Percentiles rank a stretch among this genome's conserved stretches.
phyloP scores from a whole-genome alignment of 441 rosid species.

The Macaranga tanarius region DNA sequence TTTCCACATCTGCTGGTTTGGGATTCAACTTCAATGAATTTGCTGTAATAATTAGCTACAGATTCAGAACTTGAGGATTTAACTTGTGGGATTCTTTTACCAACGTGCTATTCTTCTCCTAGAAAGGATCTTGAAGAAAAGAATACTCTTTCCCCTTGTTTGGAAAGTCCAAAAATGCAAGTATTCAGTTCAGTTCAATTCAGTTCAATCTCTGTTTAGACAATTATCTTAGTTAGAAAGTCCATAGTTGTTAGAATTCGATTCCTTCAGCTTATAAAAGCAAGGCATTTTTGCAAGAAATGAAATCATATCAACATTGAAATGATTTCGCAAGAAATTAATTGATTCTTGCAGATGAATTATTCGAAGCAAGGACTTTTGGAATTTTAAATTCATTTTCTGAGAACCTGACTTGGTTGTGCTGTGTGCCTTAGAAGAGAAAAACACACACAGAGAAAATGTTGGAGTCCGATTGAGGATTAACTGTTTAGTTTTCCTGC shows the following conservation, averaged over 20 bases:
- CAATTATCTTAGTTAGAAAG: no score
- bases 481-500: not conserved
- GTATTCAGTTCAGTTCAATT: no score
- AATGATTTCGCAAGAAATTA: no score
- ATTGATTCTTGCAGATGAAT: no score
- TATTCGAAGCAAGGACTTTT: no score
- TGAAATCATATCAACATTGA: no score
- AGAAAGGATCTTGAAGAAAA: not conserved
- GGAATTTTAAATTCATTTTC: not conserved
- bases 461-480: not conserved
- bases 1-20: not conserved
- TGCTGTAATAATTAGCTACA: not conserved
- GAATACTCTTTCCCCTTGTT: no score
- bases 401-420: not conserved
- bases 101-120: not conserved
- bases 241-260: no score
- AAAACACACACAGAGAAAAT: not conserved
- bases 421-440: not conserved
- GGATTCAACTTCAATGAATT: not conserved
- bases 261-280: no score
- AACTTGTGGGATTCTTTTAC: not conserved
- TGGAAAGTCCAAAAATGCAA: no score
- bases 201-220: no score
- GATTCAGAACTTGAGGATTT: not conserved
- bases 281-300: no score